These are phyloP conservation scores for Dipodascopsis tothii DNA, from an alignment of 805 yeast genomes.

Conservation along the genomic window DNA sequence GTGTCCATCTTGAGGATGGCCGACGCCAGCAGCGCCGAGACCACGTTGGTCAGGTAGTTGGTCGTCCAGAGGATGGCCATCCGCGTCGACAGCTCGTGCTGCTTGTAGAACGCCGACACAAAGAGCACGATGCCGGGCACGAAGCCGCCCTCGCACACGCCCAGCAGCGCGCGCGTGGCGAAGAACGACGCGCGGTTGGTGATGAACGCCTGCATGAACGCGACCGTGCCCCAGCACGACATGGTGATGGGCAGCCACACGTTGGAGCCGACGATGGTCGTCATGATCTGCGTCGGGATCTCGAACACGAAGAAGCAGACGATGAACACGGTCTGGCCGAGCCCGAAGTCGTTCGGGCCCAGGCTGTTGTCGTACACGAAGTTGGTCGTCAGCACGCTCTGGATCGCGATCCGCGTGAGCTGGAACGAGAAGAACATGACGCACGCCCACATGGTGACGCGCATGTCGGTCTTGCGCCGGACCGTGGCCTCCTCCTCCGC, in stretches of 20 bases:
- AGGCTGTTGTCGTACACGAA: conserved; percentile 45
- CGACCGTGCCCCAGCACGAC: conserved; percentile 49
- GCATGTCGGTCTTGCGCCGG: conserved; percentile 46
- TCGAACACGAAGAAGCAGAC: conserved; percentile 53
- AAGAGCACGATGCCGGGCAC: conserved; percentile 57
- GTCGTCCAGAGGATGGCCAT: conserved; percentile 55
- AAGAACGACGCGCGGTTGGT: conserved; percentile 38
- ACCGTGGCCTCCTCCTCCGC: conserved; percentile 44
- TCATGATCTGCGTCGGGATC: conserved; percentile 59
- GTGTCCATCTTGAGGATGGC: conserved; percentile 50
- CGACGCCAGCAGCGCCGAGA: conserved; percentile 44
- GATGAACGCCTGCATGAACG: conserved; percentile 45
- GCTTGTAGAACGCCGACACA: conserved; percentile 58
- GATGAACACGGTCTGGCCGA: conserved; percentile 51
- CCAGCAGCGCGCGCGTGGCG: conserved; percentile 46
- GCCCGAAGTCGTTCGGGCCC: conserved; percentile 51
- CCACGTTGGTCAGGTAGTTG: conserved; percentile 41
- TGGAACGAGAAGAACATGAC: conserved; percentile 55
- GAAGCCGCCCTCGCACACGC: conserved; percentile 59
- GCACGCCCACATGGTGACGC: conserved; percentile 52
- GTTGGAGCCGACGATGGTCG: conserved; percentile 59
- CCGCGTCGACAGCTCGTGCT: conserved; percentile 50
- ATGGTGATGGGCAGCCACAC: conserved; percentile 56
- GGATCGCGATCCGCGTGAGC: conserved; percentile 50
- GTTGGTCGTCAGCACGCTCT: conserved; percentile 53